Evolutionary conservation across 2,329 filamentous ascomycete genomes (phyloP).

Genomic region (Trichoderma pleuroti): DNA sequence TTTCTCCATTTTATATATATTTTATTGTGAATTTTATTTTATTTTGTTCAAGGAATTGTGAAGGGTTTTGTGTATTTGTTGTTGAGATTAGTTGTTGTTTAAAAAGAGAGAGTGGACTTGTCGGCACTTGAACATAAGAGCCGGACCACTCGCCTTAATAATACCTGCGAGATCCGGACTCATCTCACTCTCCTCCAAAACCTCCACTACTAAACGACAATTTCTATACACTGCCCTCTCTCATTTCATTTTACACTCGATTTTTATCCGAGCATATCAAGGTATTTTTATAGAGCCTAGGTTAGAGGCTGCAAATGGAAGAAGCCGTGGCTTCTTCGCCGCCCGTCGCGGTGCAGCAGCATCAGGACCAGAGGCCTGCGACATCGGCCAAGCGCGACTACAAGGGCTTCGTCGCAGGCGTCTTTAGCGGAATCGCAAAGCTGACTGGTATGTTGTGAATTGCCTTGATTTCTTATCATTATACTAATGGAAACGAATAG

Average conservation of each 20-base stretch:
- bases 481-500: constrained; percentile 29
- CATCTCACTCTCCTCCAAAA: background rate
- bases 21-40: background rate
- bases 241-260: background rate
- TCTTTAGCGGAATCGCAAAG: constrained; percentile 92
- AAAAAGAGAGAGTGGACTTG: background rate
- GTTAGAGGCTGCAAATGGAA: background rate
- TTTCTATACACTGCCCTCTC: background rate
- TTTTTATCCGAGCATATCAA: background rate
- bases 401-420: constrained; percentile 95
- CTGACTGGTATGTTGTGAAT: constrained; percentile 59
- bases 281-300: background rate
- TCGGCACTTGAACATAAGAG: background rate
- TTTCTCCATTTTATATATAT: background rate
- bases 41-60: background rate
- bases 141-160: background rate
- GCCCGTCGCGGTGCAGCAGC: background rate
- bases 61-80: background rate
- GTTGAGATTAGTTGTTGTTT: background rate
- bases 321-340: constrained; percentile 3
- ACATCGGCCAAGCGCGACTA: constrained; percentile 53
- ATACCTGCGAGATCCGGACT: background rate
- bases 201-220: background rate
- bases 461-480: background rate
- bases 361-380: background rate